Percentiles rank a stretch among this genome's conserved stretches.
Conservation (phyloP, 371 early-diverging fungal genomes). For the Nematocida parisii region DNA sequence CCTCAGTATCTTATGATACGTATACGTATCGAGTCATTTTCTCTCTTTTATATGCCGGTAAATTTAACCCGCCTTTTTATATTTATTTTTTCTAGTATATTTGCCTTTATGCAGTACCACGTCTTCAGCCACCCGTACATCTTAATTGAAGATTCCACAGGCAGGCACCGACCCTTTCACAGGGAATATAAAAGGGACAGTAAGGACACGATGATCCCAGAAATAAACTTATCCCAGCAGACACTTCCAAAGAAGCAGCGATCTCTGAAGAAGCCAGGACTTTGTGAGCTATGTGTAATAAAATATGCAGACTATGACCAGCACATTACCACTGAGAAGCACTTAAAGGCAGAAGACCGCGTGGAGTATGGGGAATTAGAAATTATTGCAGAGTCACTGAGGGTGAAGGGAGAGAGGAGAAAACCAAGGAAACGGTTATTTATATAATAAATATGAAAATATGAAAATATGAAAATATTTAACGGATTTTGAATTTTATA, state of each 20-base stretch:
- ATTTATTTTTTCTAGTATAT: constrained; percentile 16
- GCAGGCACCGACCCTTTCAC: constrained; percentile 64
- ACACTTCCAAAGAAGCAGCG: constrained; percentile 57
- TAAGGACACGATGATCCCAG: constrained; percentile 50
- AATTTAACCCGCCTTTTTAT: neutral
- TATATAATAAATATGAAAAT: neutral
- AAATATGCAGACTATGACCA: constrained; percentile 64
- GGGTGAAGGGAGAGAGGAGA: constrained; percentile 14
- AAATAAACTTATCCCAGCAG: constrained; percentile 44
- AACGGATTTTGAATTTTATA: no score
- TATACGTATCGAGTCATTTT: no score
- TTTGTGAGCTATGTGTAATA: constrained; percentile 68
- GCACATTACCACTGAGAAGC: constrained; percentile 61
- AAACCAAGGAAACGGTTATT: constrained; percentile 30
- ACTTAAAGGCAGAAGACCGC: constrained; percentile 58
- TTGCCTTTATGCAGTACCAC: constrained; percentile 58
- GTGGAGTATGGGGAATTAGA: constrained; percentile 66
- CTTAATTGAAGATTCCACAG: constrained; percentile 66
- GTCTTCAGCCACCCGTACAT: constrained; percentile 69
- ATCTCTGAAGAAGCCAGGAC: constrained; percentile 51
- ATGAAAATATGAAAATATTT: neutral
- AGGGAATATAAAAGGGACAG: constrained; percentile 65
- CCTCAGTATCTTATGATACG: no score
- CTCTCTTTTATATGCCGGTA: no score
- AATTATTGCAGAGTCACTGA: constrained; percentile 46